Evolutionary conservation across 352 stramenopile genomes (phyloP).

Genomic region (Pythium rhizo-oryzae): DNA sequence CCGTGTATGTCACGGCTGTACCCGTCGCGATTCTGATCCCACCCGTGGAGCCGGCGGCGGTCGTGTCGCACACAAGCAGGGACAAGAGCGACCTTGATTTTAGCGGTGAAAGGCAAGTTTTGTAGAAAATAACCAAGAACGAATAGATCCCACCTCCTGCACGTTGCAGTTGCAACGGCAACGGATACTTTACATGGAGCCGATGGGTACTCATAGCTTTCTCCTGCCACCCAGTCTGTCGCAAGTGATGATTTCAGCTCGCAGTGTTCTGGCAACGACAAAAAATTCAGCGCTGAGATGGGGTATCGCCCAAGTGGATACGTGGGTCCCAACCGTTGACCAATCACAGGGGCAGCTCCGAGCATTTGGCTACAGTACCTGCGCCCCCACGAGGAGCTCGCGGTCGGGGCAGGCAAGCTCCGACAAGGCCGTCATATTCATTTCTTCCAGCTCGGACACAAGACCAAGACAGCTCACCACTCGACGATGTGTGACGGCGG

Average conservation of each 20-base stretch:
- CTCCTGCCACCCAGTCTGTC: too few relatives aligned
- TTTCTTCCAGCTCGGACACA: background rate
- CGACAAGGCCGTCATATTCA: background rate
- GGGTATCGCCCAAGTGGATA: background rate
- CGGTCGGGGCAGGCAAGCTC: background rate
- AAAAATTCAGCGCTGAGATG: background rate
- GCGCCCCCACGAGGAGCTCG: too few relatives aligned
- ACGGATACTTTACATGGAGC: too few relatives aligned
- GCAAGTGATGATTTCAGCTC: too few relatives aligned
- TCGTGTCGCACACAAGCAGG: background rate
- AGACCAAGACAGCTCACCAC: background rate
- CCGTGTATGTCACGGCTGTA: constrained; percentile 8
- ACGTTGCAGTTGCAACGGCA: too few relatives aligned
- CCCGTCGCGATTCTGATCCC: background rate
- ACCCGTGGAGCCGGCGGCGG: background rate
- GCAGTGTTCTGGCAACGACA: background rate
- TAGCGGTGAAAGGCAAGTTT: too few relatives aligned
- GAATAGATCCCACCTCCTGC: too few relatives aligned
- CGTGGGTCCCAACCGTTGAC: background rate
- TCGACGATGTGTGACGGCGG: constrained; percentile 8
- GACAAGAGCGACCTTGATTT: background rate
- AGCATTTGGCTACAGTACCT: too few relatives aligned
- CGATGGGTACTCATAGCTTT: too few relatives aligned
- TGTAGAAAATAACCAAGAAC: too few relatives aligned
- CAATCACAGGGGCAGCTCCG: background rate